Base-by-base conservation (phyloP, 1,284 basidiomycete genomes). In the Moesziomyces parantarcticus region DNA sequence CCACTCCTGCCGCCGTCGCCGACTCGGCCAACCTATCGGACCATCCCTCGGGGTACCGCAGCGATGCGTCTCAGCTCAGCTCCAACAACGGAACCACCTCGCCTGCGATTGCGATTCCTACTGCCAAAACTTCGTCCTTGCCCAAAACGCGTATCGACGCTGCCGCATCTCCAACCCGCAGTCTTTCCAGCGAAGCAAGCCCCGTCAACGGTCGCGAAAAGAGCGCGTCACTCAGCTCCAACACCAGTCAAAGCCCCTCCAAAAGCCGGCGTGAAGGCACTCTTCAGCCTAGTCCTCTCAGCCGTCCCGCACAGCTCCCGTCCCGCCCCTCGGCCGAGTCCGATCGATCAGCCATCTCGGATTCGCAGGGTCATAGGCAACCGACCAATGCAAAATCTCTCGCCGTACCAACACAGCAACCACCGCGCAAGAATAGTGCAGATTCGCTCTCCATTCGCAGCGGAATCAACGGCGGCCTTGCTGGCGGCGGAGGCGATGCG, bases 401-500 rank as follows among this genome's bases (percentile, higher is more conserved):
- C 26, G 36, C 58, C 3, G 59, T 66, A 23, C 69, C 69, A 32
- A 25, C 46, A 25, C 59, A 58, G 40, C 21, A 43, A 1, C 52
- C 49, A 7, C 50, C 56, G 7, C 70, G 61, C 23, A 55, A 72
- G 32, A 68, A 52, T 48, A 73, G 59, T 36, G 50, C 18, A 23
- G 74, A 66, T n/a, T 58, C 56, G 16, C 26, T 64, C 16, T 66
- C 52, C 11, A 56, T 58, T 46, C 54, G 47, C 11, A 60, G 58
- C 29, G 53, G 54, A 10, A 61, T 58, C 43, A 63, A 47, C 20
- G 60, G 60, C 26, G 64, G 64, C 9, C 44, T 55, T 1, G 54
- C 40, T 4, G 62, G 53, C 9, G 66, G 69, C 9, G 64, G 62
- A 21, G 75, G 74, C 29, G 72, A 76, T 54, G 74, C 78, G 3